These are phyloP conservation scores for Coemansia sp. DNA, from an alignment of 371 early-diverging fungal genomes.

Conservation along the genomic window DNA sequence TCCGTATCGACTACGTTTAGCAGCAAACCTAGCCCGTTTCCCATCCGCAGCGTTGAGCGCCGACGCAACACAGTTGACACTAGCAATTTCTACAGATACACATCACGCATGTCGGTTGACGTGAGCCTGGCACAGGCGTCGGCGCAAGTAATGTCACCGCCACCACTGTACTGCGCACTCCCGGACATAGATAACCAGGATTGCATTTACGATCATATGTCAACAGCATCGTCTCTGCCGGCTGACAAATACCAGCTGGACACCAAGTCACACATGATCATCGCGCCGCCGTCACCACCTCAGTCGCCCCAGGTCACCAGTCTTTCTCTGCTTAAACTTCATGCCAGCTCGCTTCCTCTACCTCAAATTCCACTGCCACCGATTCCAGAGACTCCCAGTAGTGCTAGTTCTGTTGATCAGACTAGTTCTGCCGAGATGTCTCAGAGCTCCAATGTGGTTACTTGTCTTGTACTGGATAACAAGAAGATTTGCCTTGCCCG, in stretches of 20 bases:
- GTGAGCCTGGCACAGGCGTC: conserved; percentile 1
- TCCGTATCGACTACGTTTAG: conserved; percentile 10
- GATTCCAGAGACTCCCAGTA: conserved; percentile 8
- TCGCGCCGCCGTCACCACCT: conserved; percentile 33
- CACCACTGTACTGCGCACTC: not conserved
- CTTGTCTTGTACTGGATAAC: conserved; percentile 33
- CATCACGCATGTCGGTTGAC: not conserved
- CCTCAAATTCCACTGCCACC: conserved; percentile 9
- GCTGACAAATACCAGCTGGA: conserved; percentile 14
- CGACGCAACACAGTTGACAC: conserved; percentile 42
- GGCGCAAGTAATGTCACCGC: conserved; percentile 1
- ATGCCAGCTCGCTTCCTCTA: conserved; percentile 10
- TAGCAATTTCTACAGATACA: not conserved
- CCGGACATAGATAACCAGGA: not conserved
- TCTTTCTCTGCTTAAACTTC: conserved; percentile 1
- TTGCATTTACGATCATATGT: not conserved
- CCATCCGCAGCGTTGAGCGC: conserved; percentile 5
- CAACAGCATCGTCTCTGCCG: conserved; percentile 13
- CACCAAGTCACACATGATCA: conserved; percentile 9
- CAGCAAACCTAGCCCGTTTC: not conserved
- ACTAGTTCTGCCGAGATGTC: not conserved
- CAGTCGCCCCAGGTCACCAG: conserved; percentile 20
- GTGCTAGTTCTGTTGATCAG: not conserved
- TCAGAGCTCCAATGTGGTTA: conserved; percentile 1
- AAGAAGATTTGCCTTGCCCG: conserved; percentile 43